Conservation (phyloP, 768 basidiomycete species). For the Termitomyces sp. region DNA sequence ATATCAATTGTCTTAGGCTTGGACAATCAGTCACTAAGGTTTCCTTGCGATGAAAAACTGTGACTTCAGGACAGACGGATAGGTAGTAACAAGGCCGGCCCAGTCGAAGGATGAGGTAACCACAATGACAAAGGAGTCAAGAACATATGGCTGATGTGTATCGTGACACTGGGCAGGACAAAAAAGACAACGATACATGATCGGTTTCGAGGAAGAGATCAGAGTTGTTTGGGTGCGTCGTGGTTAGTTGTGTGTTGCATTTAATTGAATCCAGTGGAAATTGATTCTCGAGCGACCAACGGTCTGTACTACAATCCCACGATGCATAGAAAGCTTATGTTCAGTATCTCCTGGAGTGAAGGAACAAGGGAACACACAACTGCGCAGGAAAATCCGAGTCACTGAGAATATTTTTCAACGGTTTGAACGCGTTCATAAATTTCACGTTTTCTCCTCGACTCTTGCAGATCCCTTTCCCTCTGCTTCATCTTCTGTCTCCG, state of each 20-base stretch:
- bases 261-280: no score
- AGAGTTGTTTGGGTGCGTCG: background rate
- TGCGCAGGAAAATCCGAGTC: background rate
- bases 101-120: background rate
- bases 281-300: no score
- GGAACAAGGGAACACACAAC: background rate
- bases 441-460: slow-evolving; percentile 59
- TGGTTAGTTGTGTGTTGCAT: background rate
- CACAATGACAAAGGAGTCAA: background rate
- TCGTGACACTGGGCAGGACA: background rate
- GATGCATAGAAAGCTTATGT: background rate
- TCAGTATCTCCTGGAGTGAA: background rate
- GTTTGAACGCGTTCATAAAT: slow-evolving; percentile 53
- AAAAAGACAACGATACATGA: background rate
- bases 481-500: slow-evolving; percentile 64
- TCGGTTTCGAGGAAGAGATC: background rate
- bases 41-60: background rate
- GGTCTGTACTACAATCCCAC: background rate
- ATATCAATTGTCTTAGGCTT: background rate
- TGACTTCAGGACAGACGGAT: background rate
- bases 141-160: background rate
- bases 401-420: slow-evolving; percentile 18
- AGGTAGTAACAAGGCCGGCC: background rate
- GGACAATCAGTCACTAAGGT: background rate
- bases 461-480: slow-evolving; percentile 55